These are phyloP conservation scores for Apium graveolens DNA, from an alignment of 129 eudicot genomes.

Conservation along the genomic window DNA sequence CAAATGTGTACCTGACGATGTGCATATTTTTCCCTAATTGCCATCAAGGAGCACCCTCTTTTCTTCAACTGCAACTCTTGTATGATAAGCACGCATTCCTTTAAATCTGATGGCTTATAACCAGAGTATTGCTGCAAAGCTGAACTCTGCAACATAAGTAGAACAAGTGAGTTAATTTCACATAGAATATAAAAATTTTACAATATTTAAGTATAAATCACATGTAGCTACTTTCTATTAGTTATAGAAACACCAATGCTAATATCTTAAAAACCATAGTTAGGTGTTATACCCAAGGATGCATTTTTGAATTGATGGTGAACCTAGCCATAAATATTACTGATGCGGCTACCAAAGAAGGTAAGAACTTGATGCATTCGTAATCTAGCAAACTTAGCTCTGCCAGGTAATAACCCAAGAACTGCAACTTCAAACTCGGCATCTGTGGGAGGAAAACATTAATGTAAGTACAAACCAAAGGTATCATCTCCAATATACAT, in stretches of 20 bases:
- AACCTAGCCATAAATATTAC: constrained; percentile 66
- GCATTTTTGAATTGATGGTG: constrained; percentile 38
- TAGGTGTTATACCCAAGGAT: constrained; percentile 65
- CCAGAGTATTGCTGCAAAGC: constrained; percentile 44
- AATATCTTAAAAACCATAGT: neutral
- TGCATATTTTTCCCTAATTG: constrained; percentile 65
- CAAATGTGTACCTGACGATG: constrained; percentile 52
- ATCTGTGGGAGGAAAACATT: constrained; percentile 29
- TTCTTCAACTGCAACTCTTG: constrained; percentile 61
- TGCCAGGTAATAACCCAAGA: constrained; percentile 64
- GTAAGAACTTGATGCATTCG: constrained; percentile 61
- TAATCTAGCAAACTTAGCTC: constrained; percentile 81
- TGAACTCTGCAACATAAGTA: constrained; percentile 28
- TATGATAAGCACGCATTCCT: constrained; percentile 54
- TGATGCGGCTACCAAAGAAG: constrained; percentile 76
- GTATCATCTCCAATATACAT: neutral
- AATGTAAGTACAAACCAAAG: constrained; percentile 8
- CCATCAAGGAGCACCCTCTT: constrained; percentile 43
- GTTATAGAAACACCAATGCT: neutral
- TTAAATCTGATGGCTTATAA: constrained; percentile 49
- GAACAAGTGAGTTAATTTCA: neutral
- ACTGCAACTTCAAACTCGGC: constrained; percentile 42
- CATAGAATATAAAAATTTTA: neutral
- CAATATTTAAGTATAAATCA: neutral
- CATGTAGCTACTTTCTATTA: neutral